These are phyloP conservation scores for Lunularia cruciata DNA, from an alignment of 225 moss, liverwort and hornwort genomes.

Conservation along the genomic window DNA sequence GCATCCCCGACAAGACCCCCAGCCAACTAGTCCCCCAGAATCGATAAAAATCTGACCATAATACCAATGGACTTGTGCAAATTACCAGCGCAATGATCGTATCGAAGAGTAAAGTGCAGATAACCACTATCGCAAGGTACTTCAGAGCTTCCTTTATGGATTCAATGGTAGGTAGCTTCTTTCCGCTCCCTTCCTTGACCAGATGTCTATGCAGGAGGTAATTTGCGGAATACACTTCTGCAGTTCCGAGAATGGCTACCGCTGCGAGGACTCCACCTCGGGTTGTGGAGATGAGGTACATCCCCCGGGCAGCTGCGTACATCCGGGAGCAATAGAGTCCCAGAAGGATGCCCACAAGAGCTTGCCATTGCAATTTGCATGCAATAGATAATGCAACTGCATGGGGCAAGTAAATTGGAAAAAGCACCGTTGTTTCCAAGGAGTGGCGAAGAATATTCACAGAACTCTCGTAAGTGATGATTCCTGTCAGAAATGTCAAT, in stretches of 20 bases:
- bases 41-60: constrained; percentile 38
- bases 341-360: constrained; percentile 26
- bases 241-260: constrained; percentile 31
- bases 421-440: constrained; percentile 34
- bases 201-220: constrained; percentile 20
- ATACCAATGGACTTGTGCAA: constrained; percentile 38
- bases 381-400: constrained; percentile 40
- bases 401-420: constrained; percentile 52
- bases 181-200: constrained; percentile 21
- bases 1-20: constrained; percentile 38
- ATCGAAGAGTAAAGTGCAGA: constrained; percentile 29
- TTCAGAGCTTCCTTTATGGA: constrained; percentile 37
- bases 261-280: constrained; percentile 17
- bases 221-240: constrained; percentile 34
- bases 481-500: constrained; percentile 33
- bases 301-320: constrained; percentile 40
- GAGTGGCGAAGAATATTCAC: constrained; percentile 40
- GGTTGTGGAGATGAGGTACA: constrained; percentile 15
- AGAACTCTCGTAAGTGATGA: constrained; percentile 69
- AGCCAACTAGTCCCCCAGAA: constrained; percentile 48
- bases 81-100: constrained; percentile 33
- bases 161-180: constrained; percentile 40
- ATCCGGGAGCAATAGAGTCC: constrained; percentile 36
- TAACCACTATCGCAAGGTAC: constrained; percentile 31
- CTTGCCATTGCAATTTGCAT: constrained; percentile 23